Percentiles rank a stretch among this genome's conserved stretches.
Evolutionary conservation across 129 eudicot genomes (phyloP).

Genomic region (Centrapalus pauciflorus): DNA sequence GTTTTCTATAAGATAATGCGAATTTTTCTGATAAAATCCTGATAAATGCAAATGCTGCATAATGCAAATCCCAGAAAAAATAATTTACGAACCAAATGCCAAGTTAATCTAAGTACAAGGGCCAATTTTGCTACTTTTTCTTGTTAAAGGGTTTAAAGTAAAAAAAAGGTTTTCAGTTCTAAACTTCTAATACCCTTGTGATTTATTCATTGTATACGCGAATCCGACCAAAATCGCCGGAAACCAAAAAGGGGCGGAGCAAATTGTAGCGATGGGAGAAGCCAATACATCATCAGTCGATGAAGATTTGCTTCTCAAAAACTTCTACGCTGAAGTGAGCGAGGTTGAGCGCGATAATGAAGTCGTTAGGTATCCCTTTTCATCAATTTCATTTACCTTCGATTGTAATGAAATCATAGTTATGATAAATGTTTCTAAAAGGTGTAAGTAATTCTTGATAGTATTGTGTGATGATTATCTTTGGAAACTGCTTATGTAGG

Average conservation of each 20-base stretch:
- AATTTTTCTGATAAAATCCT: too few species aligned
- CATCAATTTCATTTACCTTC: too few species aligned
- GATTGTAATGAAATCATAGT: not conserved
- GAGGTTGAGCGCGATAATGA: constrained; percentile 98
- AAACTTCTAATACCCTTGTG: not conserved
- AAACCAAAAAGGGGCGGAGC: constrained; percentile 16
- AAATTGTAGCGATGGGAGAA: constrained; percentile 50
- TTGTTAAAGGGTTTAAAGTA: constrained; percentile 8
- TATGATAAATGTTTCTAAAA: not conserved
- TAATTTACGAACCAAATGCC: too few species aligned
- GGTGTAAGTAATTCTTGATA: not conserved
- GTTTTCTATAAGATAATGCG: too few species aligned
- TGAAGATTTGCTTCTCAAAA: constrained; percentile 80
- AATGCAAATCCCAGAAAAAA: too few species aligned
- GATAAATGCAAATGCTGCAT: too few species aligned
- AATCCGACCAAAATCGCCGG: constrained; percentile 26
- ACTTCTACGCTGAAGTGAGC: constrained; percentile 87
- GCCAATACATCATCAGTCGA: constrained; percentile 36
- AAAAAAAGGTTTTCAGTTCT: constrained; percentile 7
- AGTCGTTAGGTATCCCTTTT: constrained; percentile 59
- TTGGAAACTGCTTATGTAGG: not conserved
- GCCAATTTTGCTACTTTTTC: not conserved
- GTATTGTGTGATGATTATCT: not conserved
- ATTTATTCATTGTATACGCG: constrained; percentile 13
- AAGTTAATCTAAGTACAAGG: constrained; percentile 8